A percentile compares a stretch with the other conserved stretches of the same genome.
Conservation (phyloP, 1,284 basidiomycete species). For the Puccinia triticina region DNA sequence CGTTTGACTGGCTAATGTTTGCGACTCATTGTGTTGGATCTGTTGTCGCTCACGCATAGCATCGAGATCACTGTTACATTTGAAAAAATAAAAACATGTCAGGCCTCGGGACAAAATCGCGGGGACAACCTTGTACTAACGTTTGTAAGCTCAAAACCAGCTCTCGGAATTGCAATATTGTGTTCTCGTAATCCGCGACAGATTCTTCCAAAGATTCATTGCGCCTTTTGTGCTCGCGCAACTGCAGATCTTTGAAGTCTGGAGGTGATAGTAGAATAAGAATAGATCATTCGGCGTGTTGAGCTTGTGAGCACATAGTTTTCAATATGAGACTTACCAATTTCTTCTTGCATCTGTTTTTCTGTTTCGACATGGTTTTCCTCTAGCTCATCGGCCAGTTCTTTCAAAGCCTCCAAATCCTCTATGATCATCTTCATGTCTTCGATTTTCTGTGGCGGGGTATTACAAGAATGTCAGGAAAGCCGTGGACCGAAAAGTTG, state of each 20-base stretch:
- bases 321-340: conserved; percentile 66
- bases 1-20: conserved; percentile 73
- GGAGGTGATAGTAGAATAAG: conserved; percentile 29
- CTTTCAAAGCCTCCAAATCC: conserved; percentile 91
- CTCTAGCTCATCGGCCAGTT: conserved; percentile 94
- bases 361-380: conserved; percentile 95
- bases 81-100: conserved; percentile 27
- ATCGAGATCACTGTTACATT: conserved; percentile 73
- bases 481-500: not conserved
- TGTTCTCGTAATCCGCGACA: conserved; percentile 80
- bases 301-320: conserved; percentile 51
- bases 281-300: not conserved
- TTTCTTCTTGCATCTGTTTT: conserved; percentile 84
- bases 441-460: conserved; percentile 77
- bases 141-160: conserved; percentile 78
- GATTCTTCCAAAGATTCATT: conserved; percentile 73
- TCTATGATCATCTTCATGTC: conserved; percentile 94
- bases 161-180: conserved; percentile 86
- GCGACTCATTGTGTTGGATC: conserved; percentile 77
- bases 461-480: not conserved
- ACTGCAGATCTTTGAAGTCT: conserved; percentile 74
- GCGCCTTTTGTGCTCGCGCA: conserved; percentile 71
- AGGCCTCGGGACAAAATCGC: not conserved
- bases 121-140: conserved; percentile 62
- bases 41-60: conserved; percentile 77